These are phyloP conservation scores for Xylariomycetidae sp. DNA, from an alignment of 2,329 filamentous ascomycete genomes.

Conservation along the genomic window DNA sequence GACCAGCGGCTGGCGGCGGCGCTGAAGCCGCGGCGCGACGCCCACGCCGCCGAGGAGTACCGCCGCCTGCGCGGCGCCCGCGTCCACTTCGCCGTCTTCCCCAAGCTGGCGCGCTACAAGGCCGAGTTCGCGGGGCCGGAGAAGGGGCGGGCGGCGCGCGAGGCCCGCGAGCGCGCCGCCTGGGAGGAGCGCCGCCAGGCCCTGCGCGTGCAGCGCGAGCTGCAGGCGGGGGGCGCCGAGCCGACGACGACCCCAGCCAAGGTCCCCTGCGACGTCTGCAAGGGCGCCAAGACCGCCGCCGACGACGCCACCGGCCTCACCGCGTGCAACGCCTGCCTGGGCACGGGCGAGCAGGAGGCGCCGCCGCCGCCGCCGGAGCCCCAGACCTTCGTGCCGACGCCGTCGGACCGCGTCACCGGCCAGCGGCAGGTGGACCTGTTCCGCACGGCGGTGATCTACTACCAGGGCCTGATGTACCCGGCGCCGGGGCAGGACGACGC, in stretches of 20 bases:
- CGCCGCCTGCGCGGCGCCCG: conserved; percentile 24
- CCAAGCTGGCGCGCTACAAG: conserved; percentile 23
- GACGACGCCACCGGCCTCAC: conserved; percentile 11
- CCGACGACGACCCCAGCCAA: too few relatives aligned
- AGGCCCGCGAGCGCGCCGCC: too few relatives aligned
- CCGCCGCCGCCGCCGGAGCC: not conserved
- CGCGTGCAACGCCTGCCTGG: too few relatives aligned
- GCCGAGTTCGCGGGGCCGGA: conserved; percentile 8
- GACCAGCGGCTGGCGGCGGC: conserved; percentile 7
- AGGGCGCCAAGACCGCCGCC: not conserved
- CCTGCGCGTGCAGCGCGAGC: too few relatives aligned
- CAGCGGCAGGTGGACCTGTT: conserved; percentile 19
- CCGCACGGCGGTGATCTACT: conserved; percentile 23
- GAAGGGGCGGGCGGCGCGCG: too few relatives aligned
- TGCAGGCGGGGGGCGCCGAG: too few relatives aligned
- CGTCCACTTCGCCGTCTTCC: conserved; percentile 28
- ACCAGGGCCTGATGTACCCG: conserved; percentile 25
- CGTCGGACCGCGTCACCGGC: too few relatives aligned
- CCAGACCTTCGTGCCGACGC: conserved; percentile 13
- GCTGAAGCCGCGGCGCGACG: conserved; percentile 2
- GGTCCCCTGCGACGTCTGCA: too few relatives aligned
- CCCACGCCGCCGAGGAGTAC: too few relatives aligned
- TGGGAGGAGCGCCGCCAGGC: too few relatives aligned
- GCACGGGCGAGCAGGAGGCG: not conserved
- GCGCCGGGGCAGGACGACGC: conserved; percentile 8